phyloP scores from a whole-genome alignment of 768 basidiomycete genomes.

The Lactifluus subvellereus region DNA sequence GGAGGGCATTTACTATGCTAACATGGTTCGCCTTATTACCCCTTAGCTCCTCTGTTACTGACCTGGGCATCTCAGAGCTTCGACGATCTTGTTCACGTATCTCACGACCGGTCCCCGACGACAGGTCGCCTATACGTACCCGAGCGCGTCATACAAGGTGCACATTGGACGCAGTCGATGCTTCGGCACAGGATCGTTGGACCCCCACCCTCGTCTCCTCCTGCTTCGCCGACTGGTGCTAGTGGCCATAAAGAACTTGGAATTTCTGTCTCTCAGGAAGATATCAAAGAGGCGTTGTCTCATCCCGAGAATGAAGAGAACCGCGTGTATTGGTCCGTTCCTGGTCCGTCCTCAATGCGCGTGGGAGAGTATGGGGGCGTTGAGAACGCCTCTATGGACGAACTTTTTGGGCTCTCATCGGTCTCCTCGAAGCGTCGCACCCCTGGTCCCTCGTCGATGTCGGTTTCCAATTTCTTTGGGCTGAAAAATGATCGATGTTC shows the following conservation, averaged over 20 bases:
- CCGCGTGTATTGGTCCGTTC: constrained; percentile 56
- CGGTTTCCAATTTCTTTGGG: constrained; percentile 61
- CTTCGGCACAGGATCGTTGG: constrained; percentile 54
- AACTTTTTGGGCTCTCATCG: constrained; percentile 47
- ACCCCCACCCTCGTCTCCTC: constrained; percentile 30
- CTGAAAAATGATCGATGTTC: constrained; percentile 43
- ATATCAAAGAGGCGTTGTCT: constrained; percentile 38
- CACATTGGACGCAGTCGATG: constrained; percentile 75
- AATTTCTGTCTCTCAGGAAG: constrained; percentile 47
- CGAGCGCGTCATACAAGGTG: constrained; percentile 58
- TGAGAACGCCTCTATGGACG: constrained; percentile 58
- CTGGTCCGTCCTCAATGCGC: constrained; percentile 62
- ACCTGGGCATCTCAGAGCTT: constrained; percentile 45
- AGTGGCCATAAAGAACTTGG: constrained; percentile 59
- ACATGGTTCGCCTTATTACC: constrained; percentile 55
- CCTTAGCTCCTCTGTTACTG: constrained; percentile 9
- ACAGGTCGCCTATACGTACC: constrained; percentile 68
- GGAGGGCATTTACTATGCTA: constrained; percentile 75
- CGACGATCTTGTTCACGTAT: constrained; percentile 72
- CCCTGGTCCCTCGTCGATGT: constrained; percentile 28
- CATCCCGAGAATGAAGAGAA: constrained; percentile 26
- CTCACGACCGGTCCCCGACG: constrained; percentile 66
- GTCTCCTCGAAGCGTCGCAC: constrained; percentile 25
- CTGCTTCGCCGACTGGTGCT: constrained; percentile 33
- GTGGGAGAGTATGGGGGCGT: constrained; percentile 63